Evolutionary conservation across 2,329 filamentous ascomycete genomes (phyloP), one percentile per base, ranked within the genome.

Genomic region (Pseudopyrenochaeta lycopersici): DNA sequence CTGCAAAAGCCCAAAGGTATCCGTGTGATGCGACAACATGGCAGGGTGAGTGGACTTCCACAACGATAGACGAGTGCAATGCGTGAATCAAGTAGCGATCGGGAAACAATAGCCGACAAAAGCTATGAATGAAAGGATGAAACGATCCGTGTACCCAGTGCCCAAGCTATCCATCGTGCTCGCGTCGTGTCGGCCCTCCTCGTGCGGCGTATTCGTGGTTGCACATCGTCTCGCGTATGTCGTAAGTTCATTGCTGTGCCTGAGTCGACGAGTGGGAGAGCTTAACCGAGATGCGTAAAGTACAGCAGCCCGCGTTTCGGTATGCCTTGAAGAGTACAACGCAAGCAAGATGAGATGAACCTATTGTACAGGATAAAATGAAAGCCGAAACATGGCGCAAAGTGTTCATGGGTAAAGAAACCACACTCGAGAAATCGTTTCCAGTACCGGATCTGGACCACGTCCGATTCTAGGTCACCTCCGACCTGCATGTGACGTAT

Each of bases 311-410:
- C 17, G n/a, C 18, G 39, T 29, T 41, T 41, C 38, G 38, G 18
- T 40, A 40, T 40, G 39, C 39, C 39, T 18, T 38, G 41, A 49
- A 31, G 49, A 44, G 36, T 27, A 39, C 23, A 31, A 55, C 40
- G 32, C 46, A 14, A 40, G 48, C 44, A 17, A 42, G 46, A 36
- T 21, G 17, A 32, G 35, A 50, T 45, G 39, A 44, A 46, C 46
- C 56, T 70, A 70, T 59, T 71, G 59, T 70, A 66, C 64, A 70
- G 62, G 62, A 64, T 66, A 64, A 66, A 60, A 54, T 56, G 50
- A 59, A 60, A 38, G 46, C 46, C 21, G 47, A 54, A 41, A 27
- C 15, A 29, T 29, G 27, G 15, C 23, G 40, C 40, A 42, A 43
- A 29, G 14, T 29, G 40, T 53, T 50, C 18, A 47, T 45, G 43